phyloP scores from a whole-genome alignment of 2,329 filamentous ascomycete species.

The Colletotrichum melonis region DNA sequence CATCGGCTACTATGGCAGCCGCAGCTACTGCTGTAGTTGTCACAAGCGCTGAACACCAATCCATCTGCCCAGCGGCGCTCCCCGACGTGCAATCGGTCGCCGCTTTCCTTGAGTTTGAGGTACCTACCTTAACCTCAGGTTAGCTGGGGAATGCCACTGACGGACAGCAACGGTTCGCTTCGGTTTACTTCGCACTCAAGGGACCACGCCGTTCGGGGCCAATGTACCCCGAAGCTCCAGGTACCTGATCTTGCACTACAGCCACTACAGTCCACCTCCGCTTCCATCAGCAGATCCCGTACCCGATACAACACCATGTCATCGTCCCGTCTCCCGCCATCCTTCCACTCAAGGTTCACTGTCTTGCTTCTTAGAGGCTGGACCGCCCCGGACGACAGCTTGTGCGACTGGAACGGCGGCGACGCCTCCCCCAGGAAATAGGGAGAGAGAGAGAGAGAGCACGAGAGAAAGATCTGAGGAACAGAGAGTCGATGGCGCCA shows the following conservation, averaged over 20 bases:
- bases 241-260: slow-evolving; percentile 8
- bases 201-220: neutral
- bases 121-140: slow-evolving; percentile 12
- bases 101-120: slow-evolving; percentile 7
- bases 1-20: neutral
- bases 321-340: slow-evolving; percentile 22
- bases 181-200: slow-evolving; percentile 29
- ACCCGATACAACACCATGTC: slow-evolving; percentile 17
- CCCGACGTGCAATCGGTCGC: neutral
- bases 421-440: slow-evolving; percentile 16
- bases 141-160: slow-evolving; percentile 15
- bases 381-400: slow-evolving; percentile 17
- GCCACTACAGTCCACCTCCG: neutral
- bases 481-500: neutral
- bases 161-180: slow-evolving; percentile 34
- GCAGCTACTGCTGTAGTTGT: neutral
- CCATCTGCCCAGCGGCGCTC: neutral
- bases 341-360: slow-evolving; percentile 12
- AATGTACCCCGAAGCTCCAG: slow-evolving; percentile 9
- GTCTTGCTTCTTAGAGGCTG: slow-evolving; percentile 25
- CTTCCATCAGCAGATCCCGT: neutral
- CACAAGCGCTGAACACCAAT: neutral
- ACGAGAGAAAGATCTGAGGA: neutral
- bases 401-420: slow-evolving; percentile 26
- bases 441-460: too few relatives aligned